Percentiles rank a stretch among this genome's conserved stretches.
These are phyloP conservation scores for Thermothielavioides terrestris DNA, from an alignment of 495 filamentous ascomycete species.

Conservation along the genomic window DNA sequence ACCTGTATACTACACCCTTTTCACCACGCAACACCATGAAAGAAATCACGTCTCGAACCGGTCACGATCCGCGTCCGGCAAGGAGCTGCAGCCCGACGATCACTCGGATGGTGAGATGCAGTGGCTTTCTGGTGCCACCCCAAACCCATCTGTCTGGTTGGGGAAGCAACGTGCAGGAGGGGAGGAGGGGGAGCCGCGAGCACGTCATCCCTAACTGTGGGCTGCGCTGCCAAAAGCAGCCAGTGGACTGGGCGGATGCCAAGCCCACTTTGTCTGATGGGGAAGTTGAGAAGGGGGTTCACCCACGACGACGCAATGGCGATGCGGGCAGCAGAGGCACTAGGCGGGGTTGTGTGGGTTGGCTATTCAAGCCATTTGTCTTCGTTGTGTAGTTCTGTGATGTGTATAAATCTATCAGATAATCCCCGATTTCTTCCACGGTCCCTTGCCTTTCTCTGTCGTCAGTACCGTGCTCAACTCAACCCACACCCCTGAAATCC, in stretches of 20 bases:
- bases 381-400: too few relatives aligned
- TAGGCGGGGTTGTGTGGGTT: too few relatives aligned
- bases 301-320: neutral
- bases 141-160: neutral
- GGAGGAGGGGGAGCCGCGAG: neutral
- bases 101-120: constrained; percentile 15
- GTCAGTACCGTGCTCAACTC: too few relatives aligned
- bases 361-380: too few relatives aligned
- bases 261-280: neutral
- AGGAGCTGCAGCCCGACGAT: constrained; percentile 3
- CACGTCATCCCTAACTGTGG: neutral
- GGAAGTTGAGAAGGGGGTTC: neutral
- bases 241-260: neutral
- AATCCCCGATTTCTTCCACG: too few relatives aligned
- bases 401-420: too few relatives aligned
- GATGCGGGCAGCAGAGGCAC: neutral
- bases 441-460: too few relatives aligned
- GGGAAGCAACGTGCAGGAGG: neutral
- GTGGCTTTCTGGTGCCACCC: constrained; percentile 19
- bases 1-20: constrained; percentile 3
- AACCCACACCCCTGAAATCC: too few relatives aligned
- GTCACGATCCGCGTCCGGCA: neutral
- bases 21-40: neutral
- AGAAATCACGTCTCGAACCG: neutral
- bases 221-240: constrained; percentile 4